Conservation (phyloP, 78 protist genomes). For the Carpediemonas membranifera region DNA sequence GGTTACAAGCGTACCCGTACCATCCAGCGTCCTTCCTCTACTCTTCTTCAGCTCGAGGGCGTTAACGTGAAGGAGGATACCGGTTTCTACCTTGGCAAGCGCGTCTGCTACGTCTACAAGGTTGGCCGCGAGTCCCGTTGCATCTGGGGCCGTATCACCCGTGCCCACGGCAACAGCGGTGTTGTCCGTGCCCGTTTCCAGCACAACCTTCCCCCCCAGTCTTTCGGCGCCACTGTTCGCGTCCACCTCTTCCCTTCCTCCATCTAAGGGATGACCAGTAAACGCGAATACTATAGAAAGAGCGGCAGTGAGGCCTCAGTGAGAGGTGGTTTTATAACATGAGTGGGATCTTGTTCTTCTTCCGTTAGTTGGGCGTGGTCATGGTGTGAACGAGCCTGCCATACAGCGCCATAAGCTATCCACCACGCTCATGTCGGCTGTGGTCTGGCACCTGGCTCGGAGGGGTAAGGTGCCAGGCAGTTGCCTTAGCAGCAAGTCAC, state of each 20-base stretch:
- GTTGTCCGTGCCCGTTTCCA: constrained; percentile 82
- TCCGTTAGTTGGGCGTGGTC: neutral
- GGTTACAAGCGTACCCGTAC: neutral
- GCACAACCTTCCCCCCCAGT: constrained; percentile 70
- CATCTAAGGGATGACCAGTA: neutral
- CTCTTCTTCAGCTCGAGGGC: constrained; percentile 26
- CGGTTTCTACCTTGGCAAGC: constrained; percentile 29
- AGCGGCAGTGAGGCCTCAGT: too few species aligned
- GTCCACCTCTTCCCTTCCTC: constrained; percentile 78
- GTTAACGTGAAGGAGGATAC: constrained; percentile 23
- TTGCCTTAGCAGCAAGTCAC: too few species aligned
- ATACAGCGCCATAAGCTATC: too few species aligned
- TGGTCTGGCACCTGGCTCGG: too few species aligned
- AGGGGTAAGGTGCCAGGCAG: too few species aligned
- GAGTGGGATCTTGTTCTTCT: neutral
- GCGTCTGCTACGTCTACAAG: constrained; percentile 36
- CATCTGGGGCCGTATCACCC: constrained; percentile 82
- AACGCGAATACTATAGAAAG: too few species aligned
- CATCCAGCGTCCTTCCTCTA: neutral
- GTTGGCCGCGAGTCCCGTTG: constrained; percentile 1
- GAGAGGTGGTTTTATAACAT: too few species aligned
- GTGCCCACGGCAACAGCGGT: constrained; percentile 90
- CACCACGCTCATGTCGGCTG: too few species aligned
- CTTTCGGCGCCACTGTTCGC: constrained; percentile 69
- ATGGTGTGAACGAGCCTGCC: neutral